A percentile compares a stretch with the other conserved stretches of the same genome.
Conservation (phyloP, 768 basidiomycete genomes). For the Udeniomyces megalosporus region DNA sequence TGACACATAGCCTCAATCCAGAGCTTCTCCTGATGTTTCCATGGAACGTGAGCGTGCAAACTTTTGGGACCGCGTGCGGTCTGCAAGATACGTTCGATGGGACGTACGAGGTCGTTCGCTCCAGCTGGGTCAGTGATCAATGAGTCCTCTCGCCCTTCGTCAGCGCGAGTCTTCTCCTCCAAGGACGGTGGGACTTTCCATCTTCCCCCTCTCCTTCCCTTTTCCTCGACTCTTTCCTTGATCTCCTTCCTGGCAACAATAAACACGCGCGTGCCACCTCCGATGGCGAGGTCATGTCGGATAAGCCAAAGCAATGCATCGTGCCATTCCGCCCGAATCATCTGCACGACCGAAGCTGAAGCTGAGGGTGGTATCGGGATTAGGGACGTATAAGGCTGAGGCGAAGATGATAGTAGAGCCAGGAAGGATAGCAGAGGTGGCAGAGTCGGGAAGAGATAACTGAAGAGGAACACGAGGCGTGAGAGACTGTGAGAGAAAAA, state of each 20-base stretch:
- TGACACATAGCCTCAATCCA: slow-evolving; percentile 4
- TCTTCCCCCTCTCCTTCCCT: slow-evolving; percentile 33
- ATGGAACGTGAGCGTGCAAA: neutral
- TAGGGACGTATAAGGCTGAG: slow-evolving; percentile 66
- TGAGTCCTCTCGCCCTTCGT: neutral
- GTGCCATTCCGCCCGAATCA: slow-evolving; percentile 41
- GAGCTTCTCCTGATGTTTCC: neutral
- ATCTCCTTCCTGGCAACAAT: slow-evolving; percentile 61
- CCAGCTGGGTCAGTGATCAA: slow-evolving; percentile 3
- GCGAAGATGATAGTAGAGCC: slow-evolving; percentile 52
- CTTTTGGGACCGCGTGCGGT: no score
- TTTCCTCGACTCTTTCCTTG: slow-evolving; percentile 37
- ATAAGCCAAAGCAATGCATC: slow-evolving; percentile 84
- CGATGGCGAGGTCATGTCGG: slow-evolving; percentile 50
- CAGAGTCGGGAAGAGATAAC: slow-evolving; percentile 46
- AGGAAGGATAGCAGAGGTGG: slow-evolving; percentile 59
- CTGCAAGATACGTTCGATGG: neutral
- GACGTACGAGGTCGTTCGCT: neutral
- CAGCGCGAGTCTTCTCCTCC: no score
- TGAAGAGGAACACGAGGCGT: slow-evolving; percentile 45
- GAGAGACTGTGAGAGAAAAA: slow-evolving; percentile 34
- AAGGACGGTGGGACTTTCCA: slow-evolving; percentile 20
- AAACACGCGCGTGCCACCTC: slow-evolving; percentile 69
- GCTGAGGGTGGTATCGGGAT: slow-evolving; percentile 36
- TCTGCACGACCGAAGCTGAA: no score